Evolutionary conservation across 306 rosid genomes (phyloP), one percentile per base, ranked within the genome.

Genomic region (Pachyrhizus erosus): DNA sequence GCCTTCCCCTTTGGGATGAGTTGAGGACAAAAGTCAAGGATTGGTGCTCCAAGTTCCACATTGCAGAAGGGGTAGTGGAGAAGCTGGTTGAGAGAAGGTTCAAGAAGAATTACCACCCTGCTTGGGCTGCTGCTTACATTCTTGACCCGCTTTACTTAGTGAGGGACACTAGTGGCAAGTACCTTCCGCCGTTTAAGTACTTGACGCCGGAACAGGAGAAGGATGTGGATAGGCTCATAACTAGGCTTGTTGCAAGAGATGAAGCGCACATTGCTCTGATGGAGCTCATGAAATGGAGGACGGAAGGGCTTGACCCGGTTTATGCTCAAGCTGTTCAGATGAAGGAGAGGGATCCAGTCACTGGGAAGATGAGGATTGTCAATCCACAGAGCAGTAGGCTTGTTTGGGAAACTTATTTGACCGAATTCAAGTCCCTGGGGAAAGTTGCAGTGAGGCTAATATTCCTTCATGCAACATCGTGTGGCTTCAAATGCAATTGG

Each of bases 1-100:
- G 99, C 88, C 96, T 95, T 29, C 89, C 91, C 10, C 86, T 95
- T n/a, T 95, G 99, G 99, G 89, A 93, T 39, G 91, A 89, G 15
- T 84, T 95, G 10, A 90, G 97, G 75, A 60, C 84, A 3, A 91
- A 93, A 78, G 98, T 93, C 67, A 93, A 87, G 67, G 93, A 90
- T 20, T 95, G 93, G 93, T 83, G 88, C 46, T 85, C 85, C 2
- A 91, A 89, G 23, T 91, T 86, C 89, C 84, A 83, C 29, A 79
- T 89, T 69, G 89, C 79, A 2, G 90, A 89, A 78, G 90, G 81
- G 68, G 13, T 78, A 5, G 66, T 88, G 10, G 95, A 91, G 20
- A 88, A 89, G 77, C 80, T 88, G 62, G 79, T 91, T 23, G 93
- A 91, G 39, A 83, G 67, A 77, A 40, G 95, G 77, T 91, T 91